phyloP scores from a whole-genome alignment of 2,329 filamentous ascomycete genomes.

The Amauroascus niger region DNA sequence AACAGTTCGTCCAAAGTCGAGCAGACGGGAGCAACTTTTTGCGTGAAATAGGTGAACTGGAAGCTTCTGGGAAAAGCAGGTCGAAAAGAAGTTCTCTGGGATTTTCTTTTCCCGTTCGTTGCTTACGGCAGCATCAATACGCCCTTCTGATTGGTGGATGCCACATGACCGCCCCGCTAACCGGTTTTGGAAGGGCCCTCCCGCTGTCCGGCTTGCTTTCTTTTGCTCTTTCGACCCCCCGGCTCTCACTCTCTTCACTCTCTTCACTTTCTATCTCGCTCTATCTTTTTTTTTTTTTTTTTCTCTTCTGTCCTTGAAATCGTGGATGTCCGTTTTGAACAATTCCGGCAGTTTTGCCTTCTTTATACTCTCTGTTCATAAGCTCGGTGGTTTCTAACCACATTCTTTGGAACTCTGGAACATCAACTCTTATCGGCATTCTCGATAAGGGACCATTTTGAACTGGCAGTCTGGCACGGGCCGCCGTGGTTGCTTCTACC shows the following conservation, averaged over 20 bases:
- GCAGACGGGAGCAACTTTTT: too few relatives aligned
- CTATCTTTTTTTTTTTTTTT: neutral
- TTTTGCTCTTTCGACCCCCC: too few relatives aligned
- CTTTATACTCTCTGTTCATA: neutral
- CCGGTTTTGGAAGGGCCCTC: conserved; percentile 5
- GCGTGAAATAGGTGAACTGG: too few relatives aligned
- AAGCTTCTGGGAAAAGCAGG: conserved; percentile 12
- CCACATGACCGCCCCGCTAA: neutral
- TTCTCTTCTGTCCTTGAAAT: too few relatives aligned
- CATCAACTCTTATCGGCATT: neutral
- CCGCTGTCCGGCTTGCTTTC: too few relatives aligned
- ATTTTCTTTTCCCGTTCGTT: conserved; percentile 7
- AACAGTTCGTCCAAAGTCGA: too few relatives aligned
- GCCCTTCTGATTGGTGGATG: neutral
- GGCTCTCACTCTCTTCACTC: neutral
- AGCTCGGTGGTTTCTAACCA: neutral
- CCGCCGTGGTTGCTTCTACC: neutral
- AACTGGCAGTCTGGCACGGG: too few relatives aligned
- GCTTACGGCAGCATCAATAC: conserved; percentile 7
- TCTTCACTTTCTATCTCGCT: too few relatives aligned
- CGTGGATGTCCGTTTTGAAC: too few relatives aligned
- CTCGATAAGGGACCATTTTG: neutral
- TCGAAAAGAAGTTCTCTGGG: conserved; percentile 3
- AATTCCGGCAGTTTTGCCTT: neutral
- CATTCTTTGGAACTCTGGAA: neutral